Evolutionary conservation across 345 rosid genomes (phyloP), one percentile per base, ranked within the genome.

Genomic region (Microthlaspi erraticum): DNA sequence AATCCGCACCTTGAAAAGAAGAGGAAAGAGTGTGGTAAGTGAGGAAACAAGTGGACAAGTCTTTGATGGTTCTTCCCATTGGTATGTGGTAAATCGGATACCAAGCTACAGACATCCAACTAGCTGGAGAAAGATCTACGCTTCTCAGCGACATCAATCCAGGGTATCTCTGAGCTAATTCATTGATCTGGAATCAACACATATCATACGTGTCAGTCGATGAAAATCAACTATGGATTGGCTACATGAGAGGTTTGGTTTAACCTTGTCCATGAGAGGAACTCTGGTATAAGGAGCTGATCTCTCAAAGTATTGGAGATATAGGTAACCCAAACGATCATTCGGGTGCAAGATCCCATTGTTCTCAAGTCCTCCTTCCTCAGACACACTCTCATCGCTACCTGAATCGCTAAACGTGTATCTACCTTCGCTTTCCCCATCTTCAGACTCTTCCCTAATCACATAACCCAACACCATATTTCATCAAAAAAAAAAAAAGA

Each of bases 51-150:
- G 99, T 85, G 26, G 99, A 91, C 71, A 94, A 77, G 78, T 94
- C 99, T 82, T 84, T 89, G 50, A 94, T 94, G 72, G 98, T 91
- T 81, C 92, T 86, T 70, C 96, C 97, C 99, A 91, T 94, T 13
- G 99, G 99, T 60, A 94, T 94, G 80, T 89, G 99, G 70, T 94
- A 94, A 16, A 94, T 94, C 0, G 99, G 99, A 56, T 94, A 94
- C 99, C 99, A 94, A 5, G 98, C 93, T 43, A 94, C 98, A 0
- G 99, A 91, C 98, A 94, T 94, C 99, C 99, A 94, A 69, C 97
- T 94, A 9, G 98, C 99, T 0, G 99, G 99, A 8, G 99, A 94
- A 79, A 94, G 99, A 84, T 94, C 98, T 2, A 94, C 93, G 61
- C 93, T 91, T 81, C 93, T 86, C 74, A 94, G 74, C 10, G 96